Evolutionary conservation across 768 basidiomycete species (phyloP), one percentile per base, ranked within the genome.

Genomic region (Leccinum pellstonianum): DNA sequence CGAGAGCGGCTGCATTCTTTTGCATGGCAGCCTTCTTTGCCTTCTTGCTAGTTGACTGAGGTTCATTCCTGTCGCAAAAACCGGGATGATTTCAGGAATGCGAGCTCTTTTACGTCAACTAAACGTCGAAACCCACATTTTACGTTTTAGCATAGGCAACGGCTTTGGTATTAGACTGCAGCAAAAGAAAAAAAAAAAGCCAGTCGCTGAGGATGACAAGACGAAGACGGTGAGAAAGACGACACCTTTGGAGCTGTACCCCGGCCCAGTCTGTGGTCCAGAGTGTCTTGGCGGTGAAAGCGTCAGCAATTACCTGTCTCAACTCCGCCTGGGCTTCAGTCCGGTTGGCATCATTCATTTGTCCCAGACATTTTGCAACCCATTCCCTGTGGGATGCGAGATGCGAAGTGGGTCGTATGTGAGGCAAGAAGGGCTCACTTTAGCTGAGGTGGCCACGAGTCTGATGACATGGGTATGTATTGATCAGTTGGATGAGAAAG

Each of bases 211-310:
- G 60, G 66, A 55, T 54, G 55, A 58, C 31, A 60, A 54, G 43
- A 46, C 43, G 19, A 19, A 46, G 43, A 19, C 11, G 43, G 48
- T 33, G 19, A 50, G 27, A 46, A 54, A 57, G 23, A 58, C 54
- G 57, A 56, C 57, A 95, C 95, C 90, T 90, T 79, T 92, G 82
- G 57, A 99, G 80, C 75, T 96, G 90, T 35, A 95, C 83, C 33
- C 83, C 87, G 10, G 82, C 77, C 97, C 97, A 99, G 74, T 98
- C 93, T 58, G 90, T 96, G n/a, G 91, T 90, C 85, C 91, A 90
- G 25, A 98, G 81, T 1, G 89, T 83, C 72, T 91, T 87, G 70
- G 86, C 81, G 62, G 86, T 81, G 77, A 93, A 96, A 75, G 94
- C 88, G 66, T 94, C 86, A 84, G 91, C 89, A 75, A 99, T 97